Base-by-base conservation (phyloP, 495 filamentous ascomycete species). In the Penicillium steckii region DNA sequence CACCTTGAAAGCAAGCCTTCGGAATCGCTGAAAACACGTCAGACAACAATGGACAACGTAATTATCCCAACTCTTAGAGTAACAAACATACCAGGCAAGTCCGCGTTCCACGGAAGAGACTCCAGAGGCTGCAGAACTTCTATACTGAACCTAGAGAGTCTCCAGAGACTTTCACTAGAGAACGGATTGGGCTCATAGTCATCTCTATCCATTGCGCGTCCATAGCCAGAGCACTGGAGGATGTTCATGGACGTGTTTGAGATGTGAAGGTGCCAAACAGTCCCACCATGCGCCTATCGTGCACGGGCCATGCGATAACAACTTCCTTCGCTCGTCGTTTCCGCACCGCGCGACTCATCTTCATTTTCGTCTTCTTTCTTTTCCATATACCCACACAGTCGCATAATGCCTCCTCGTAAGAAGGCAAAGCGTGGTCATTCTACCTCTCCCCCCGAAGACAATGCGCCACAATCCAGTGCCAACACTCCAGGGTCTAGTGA, bases 341-440 rank as follows among this genome's bases (percentile, higher is more conserved):
- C 10, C 26, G 4, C 26, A 5, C 26, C 10, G 5, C 10, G 4
- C 26, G 5, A 27, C 26, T 27, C 26, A 10, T 6, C 15, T 37
- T 37, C 3, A 7, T n/a, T 15, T n/a, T 37, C 33, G 13, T 37
- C 33, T 12, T 9, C 37, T 13, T 21, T 43, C 12, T 15, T 15
- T 46, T 38, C 25, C 15, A 41, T 15, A 18, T 19, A 19, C 10
- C 17, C 21, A 30, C 12, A 25, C 44, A 6, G 40, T 19, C 15
- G 32, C 42, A 61, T 50, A 17, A 95, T 95, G 90, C 85, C 90
- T 33, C 88, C 90, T 8, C 85, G 83, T 55, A 90, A 88, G 73
- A 87, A 82, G 26, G 56, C 60, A 15, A 75, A 73, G 50, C 67
- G 70, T 23, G 61, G 66, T 12, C 55, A 66, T 15, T 66, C 63